Evolutionary conservation across 1,139 yeast species (phyloP), one percentile per base, ranked within the genome.

Genomic region (Sugiyamaella castrensis): DNA sequence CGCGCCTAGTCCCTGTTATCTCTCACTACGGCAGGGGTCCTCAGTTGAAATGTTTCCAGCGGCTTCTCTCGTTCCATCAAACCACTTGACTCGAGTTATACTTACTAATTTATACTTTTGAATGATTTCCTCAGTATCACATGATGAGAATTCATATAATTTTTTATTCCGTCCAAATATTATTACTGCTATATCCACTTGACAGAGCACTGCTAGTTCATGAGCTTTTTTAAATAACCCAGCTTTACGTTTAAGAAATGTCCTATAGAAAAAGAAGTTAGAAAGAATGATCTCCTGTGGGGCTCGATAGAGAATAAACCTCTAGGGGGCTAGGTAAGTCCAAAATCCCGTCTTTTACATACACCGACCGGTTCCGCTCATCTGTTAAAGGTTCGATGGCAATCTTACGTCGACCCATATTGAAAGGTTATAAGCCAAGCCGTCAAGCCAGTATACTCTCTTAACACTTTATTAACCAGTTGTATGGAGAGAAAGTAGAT

Each of bases 391-490:
- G 98, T 67, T 87, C 83, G 61, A 92, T 92, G 58, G 87, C 95
- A 57, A 92, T 92, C 69, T 92, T 92, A 72, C 98, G 84, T 75
- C 98, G 84, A 46, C 98, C 98, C 98, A 92, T 92, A 48, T n/a
- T 48, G 46, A 26, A 9, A 27, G 24, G 5, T 19, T 19, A 19
- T 19, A 19, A 19, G 24, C 24, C 24, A 5, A 19, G 24, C 24
- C 24, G 24, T 19, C 3, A 5, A 19, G 5, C 24, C 5, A 3
- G 24, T 19, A n/a, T n/a, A n/a, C 5, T 3, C 24, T 19, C 24
- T 19, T 19, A 19, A 19, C 24, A 19, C 24, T 19, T 19, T 19
- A 19, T 5, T n/a, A n/a, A n/a, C n/a, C n/a, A n/a, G n/a, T 19
- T 19, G 5, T 19, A 19, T 19, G 24, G 24, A 5, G 24, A 19